Evolutionary conservation across 2,329 filamentous ascomycete species (phyloP), one percentile per base, ranked within the genome.

Genomic region (Blumeriella jaapii): DNA sequence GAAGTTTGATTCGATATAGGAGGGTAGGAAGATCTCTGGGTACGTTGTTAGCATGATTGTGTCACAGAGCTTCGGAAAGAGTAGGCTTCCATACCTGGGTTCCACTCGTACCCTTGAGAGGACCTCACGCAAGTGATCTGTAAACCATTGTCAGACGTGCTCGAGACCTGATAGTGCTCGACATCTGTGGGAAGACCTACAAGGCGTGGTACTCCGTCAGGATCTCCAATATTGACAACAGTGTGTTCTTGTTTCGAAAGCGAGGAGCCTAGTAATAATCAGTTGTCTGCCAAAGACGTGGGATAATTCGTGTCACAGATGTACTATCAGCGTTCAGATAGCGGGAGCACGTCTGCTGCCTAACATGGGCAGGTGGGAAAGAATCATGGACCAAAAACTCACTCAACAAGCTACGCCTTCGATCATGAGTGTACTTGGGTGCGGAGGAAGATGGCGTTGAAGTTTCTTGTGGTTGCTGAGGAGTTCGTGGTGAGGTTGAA

Each of bases 91-190:
- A 36, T 61, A 79, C 76, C 77, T 57, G 82, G 81, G 58, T 87
- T 87, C 82, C 82, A 89, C 42, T 78, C 74, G 53, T 85, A 89
- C 38, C 82, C 82, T 59, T 89, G 82, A 52, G 76, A 81, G 5
- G 78, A 79, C 42, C 82, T 78, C 32, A 87, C 73, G 56, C 84
- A 89, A 14, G 80, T 82, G 45, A 87, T 84, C 80, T 85, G 47
- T 13, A 27, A 22, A 14, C 10, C 11, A 25, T 8, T 34, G 36
- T 50, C 39, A 49, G 46, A 16, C 38, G 29, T 34, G 29, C 20
- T 30, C n/a, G 16, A 29, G 22, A 16, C 19, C 23, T 24, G 11
- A 14, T 25, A 24, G 7, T n/a, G 22, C 7, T 4, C 4, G 3
- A 24, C 9, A n/a, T 10, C 3, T 8, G 9, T 24, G 18, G 19